Base-by-base conservation (phyloP, 108 stramenopile species). In the Pseudonitzschia pungens region DNA sequence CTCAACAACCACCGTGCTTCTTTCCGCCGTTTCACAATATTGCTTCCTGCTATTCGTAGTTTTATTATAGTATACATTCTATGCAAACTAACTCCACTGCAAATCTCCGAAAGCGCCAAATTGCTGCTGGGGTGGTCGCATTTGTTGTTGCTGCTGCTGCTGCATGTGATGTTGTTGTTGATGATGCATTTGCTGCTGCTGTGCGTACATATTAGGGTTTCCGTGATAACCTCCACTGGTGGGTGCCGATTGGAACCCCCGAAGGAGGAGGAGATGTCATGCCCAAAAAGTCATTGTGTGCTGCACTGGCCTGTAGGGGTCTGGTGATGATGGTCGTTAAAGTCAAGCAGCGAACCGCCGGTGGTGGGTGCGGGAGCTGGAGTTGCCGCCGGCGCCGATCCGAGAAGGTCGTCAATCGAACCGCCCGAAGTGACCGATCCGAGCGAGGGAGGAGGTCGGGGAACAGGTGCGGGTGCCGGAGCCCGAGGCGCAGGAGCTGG, bases 271-370 rank as follows among this genome's bases (percentile, higher is more conserved):
- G 78, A 59, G 87, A 86, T 12, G 89, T 82, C 93, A 94, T 94
- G 36, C 91, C 91, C 70, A 94, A 81, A 57, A 94, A 89, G 55
- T 94, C 93, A 50, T 79, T 65, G 67, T 91, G 89, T 8, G 78
- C 77, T 11, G 76, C 12, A 55, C 24, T 26, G 2, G 54, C 54
- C 22, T 1, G 2, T 45, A 63, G 33, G 2, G 72, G 1, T 6
- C 6, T 36, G 36, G 10, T 76, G 72, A 65, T 75, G 71, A 27
- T 76, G 72, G 40, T 78, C 87, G 68, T 86, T 86, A 76, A 89
- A 91, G 55, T 79, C 78, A 33, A 79, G 41, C 53, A 79, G 63
- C 55, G 75, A 81, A 64, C 69, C 67, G 26, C 74, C 72, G n/a
- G 60, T 62, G 22, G 51, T 26, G 16, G 83, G 66, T 4, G 80